A percentile compares a stretch with the other conserved stretches of the same genome.
Evolutionary conservation across 176 grass and related monocot species (phyloP).

Genomic region (Eleusine coracana): DNA sequence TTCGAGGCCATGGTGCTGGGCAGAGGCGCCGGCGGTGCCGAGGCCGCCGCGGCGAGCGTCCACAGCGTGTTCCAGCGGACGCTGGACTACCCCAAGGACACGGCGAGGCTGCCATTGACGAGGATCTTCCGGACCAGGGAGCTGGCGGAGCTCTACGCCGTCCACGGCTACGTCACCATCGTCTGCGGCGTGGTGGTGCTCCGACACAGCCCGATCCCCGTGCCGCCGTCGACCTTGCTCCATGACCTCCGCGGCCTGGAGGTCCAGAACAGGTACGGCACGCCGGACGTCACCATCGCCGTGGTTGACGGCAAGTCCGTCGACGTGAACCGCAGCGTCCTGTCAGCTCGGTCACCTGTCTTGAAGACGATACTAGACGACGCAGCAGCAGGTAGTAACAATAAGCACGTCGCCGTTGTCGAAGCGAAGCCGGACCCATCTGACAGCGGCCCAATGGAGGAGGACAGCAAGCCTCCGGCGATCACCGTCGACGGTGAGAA

Average conservation of each 20-base stretch:
- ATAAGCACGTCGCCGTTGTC: too few species aligned
- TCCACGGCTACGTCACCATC: not conserved
- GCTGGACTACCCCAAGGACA: not conserved
- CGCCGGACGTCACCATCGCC: not conserved
- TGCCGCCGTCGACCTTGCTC: not conserved
- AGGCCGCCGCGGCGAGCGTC: not conserved
- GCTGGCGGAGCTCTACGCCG: not conserved
- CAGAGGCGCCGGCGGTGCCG: too few species aligned
- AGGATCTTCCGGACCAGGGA: not conserved
- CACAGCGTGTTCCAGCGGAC: not conserved
- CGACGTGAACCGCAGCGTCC: not conserved
- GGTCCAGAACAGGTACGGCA: not conserved
- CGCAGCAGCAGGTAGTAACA: too few species aligned
- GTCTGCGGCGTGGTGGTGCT: not conserved
- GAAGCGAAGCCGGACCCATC: not conserved
- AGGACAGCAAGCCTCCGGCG: not conserved
- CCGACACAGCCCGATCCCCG: not conserved
- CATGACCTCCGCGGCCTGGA: not conserved
- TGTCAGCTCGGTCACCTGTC: not conserved
- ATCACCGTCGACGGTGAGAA: not conserved
- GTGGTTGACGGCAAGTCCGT: not conserved
- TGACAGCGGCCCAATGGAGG: not conserved
- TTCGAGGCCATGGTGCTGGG: not conserved
- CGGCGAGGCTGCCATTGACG: not conserved
- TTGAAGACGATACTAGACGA: not conserved